Evolutionary conservation across 2,329 filamentous ascomycete species (phyloP).

Genomic region (Metarhizium robertsii): DNA sequence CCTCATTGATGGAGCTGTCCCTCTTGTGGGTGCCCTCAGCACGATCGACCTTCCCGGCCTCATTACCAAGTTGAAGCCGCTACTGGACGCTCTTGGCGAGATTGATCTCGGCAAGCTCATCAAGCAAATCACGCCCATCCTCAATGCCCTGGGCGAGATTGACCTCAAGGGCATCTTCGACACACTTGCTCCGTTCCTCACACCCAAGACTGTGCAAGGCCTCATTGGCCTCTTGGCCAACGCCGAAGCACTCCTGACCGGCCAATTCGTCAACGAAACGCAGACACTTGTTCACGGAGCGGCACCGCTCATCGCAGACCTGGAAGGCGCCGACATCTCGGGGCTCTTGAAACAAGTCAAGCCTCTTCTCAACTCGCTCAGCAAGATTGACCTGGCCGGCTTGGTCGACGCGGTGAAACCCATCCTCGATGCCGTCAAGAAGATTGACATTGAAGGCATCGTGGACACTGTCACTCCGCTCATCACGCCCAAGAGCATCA

Average conservation of each 20-base stretch:
- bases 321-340: constrained; percentile 27
- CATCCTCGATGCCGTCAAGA: constrained; percentile 25
- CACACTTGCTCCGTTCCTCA: constrained; percentile 24
- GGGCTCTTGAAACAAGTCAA: constrained; percentile 25
- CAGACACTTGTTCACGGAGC: constrained; percentile 28
- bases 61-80: constrained; percentile 18
- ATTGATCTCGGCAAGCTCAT: constrained; percentile 18
- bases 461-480: constrained; percentile 28
- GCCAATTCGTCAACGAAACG: constrained; percentile 31
- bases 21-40: constrained; percentile 25
- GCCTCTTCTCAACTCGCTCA: constrained; percentile 25
- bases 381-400: constrained; percentile 23
- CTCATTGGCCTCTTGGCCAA: constrained; percentile 26
- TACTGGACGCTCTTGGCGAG: constrained; percentile 21
- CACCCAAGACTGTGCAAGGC: constrained; percentile 22
- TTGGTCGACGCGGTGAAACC: constrained; percentile 26
- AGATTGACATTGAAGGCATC: constrained; percentile 27
- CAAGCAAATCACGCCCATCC: constrained; percentile 18
- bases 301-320: constrained; percentile 24
- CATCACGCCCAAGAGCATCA: constrained; percentile 28
- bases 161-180: constrained; percentile 25
- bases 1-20: constrained; percentile 25
- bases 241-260: constrained; percentile 27
- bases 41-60: constrained; percentile 24
- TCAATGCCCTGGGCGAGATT: constrained; percentile 20